phyloP scores from a whole-genome alignment of 1,139 yeast species.

The Chernovozyma sophiae-reginae region DNA sequence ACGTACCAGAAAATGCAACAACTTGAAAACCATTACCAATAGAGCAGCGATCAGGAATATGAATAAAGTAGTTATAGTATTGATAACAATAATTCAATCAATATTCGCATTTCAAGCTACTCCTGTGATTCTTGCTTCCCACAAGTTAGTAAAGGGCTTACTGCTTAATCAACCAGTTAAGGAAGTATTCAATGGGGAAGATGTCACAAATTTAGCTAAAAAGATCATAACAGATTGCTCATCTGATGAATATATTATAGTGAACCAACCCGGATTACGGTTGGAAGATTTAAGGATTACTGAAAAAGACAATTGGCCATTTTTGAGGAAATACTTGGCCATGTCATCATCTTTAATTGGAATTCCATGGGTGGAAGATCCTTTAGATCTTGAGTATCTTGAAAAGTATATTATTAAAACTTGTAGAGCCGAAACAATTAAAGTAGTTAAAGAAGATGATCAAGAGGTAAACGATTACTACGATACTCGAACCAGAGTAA shows the following conservation, averaged over 20 bases:
- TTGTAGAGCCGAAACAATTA: slow-evolving; percentile 46
- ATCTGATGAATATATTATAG: slow-evolving; percentile 64
- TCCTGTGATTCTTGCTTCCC: slow-evolving; percentile 42
- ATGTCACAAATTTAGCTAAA: slow-evolving; percentile 46
- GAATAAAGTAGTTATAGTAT: not conserved
- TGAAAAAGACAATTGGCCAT: slow-evolving; percentile 44
- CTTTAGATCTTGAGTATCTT: slow-evolving; percentile 46
- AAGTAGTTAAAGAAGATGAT: slow-evolving; percentile 35
- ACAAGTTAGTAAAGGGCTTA: slow-evolving; percentile 34
- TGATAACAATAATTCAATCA: not conserved
- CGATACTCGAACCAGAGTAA: slow-evolving; percentile 59
- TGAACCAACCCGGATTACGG: slow-evolving; percentile 67
- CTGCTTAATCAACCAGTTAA: slow-evolving; percentile 20
- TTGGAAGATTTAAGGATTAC: slow-evolving; percentile 50
- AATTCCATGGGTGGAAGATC: slow-evolving; percentile 47
- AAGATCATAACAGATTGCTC: slow-evolving; percentile 57
- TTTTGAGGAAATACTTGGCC: slow-evolving; percentile 50
- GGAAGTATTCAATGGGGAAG: slow-evolving; percentile 10
- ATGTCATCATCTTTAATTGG: slow-evolving; percentile 63
- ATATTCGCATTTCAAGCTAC: slow-evolving; percentile 17
- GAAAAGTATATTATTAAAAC: slow-evolving; percentile 39
- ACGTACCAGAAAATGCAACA: no score
- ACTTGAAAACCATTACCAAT: no score
- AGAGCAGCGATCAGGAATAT: no score
- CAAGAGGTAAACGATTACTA: slow-evolving; percentile 43